Conservation (phyloP, 1,139 yeast genomes). For the Candida tropicalis region DNA sequence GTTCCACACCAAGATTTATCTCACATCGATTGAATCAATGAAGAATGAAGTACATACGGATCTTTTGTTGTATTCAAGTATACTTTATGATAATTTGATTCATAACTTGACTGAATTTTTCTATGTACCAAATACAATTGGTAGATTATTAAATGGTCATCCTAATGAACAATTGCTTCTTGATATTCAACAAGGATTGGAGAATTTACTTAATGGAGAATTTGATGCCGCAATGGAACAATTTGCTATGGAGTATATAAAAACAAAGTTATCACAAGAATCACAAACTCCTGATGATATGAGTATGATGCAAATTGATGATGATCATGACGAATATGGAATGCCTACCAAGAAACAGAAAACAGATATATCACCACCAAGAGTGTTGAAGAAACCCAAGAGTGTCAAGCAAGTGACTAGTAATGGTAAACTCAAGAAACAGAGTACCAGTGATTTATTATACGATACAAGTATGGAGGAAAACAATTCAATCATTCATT, state of each 20-base stretch:
- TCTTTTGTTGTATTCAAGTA: constrained; percentile 56
- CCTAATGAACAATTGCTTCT: constrained; percentile 5
- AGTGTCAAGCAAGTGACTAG: constrained; percentile 28
- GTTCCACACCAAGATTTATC: constrained; percentile 42
- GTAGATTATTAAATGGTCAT: constrained; percentile 4
- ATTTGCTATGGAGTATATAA: constrained; percentile 33
- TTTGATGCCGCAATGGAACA: constrained; percentile 39
- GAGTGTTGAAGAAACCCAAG: constrained; percentile 26
- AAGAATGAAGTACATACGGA: constrained; percentile 54
- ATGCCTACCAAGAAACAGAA: constrained; percentile 13
- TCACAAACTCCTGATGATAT: background rate
- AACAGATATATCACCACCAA: constrained; percentile 6
- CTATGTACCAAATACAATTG: constrained; percentile 17
- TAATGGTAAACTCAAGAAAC: constrained; percentile 21
- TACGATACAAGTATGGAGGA: constrained; percentile 18
- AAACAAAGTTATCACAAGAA: constrained; percentile 18
- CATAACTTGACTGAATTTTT: constrained; percentile 29
- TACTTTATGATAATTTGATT: constrained; percentile 45
- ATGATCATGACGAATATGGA: constrained; percentile 6
- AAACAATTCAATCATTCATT: constrained; percentile 8
- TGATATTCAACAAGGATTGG: constrained; percentile 23
- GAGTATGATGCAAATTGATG: constrained; percentile 10
- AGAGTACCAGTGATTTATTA: constrained; percentile 13
- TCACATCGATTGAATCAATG: constrained; percentile 41
- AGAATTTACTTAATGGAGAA: constrained; percentile 38